Conservation (phyloP, 495 filamentous ascomycete species). For the Ramalina intermedia region DNA sequence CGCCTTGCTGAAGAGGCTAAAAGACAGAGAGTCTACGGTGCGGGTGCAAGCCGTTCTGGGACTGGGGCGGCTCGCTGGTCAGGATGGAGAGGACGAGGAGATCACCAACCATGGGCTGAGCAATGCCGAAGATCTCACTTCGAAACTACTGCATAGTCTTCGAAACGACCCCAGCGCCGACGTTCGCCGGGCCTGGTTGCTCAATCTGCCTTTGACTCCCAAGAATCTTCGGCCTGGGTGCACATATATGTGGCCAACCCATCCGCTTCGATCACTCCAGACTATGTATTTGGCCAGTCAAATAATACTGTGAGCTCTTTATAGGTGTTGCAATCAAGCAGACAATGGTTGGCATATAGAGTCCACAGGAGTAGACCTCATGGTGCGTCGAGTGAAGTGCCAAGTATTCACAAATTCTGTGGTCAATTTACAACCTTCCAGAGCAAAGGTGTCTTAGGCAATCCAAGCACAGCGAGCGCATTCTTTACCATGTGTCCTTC, state of each 20-base stretch:
- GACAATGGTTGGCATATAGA: too few relatives aligned
- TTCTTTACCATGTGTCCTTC: too few relatives aligned
- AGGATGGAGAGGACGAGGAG: constrained; percentile 59
- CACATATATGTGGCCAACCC: constrained; percentile 87
- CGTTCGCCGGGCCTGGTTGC: constrained; percentile 70
- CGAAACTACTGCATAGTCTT: constrained; percentile 78
- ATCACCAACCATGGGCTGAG: constrained; percentile 48
- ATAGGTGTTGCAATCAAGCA: too few relatives aligned
- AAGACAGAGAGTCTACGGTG: constrained; percentile 85
- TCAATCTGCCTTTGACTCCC: constrained; percentile 73
- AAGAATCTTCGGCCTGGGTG: constrained; percentile 59
- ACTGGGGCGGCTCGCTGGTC: constrained; percentile 67
- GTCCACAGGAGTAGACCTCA: too few relatives aligned
- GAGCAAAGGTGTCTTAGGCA: too few relatives aligned
- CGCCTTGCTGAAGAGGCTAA: constrained; percentile 66
- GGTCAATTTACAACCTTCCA: too few relatives aligned
- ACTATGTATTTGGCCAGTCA: constrained; percentile 26
- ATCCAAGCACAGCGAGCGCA: too few relatives aligned
- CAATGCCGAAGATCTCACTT: constrained; percentile 46
- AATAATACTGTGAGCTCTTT: too few relatives aligned
- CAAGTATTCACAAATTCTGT: too few relatives aligned
- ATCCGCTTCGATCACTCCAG: constrained; percentile 55
- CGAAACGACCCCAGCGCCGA: constrained; percentile 93
- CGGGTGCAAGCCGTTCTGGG: constrained; percentile 89
- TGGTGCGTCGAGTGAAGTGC: too few relatives aligned